Percentiles rank a stretch among this genome's conserved stretches.
Evolutionary conservation across 768 basidiomycete genomes (phyloP).

Genomic region (Panaeolus cyanescens): DNA sequence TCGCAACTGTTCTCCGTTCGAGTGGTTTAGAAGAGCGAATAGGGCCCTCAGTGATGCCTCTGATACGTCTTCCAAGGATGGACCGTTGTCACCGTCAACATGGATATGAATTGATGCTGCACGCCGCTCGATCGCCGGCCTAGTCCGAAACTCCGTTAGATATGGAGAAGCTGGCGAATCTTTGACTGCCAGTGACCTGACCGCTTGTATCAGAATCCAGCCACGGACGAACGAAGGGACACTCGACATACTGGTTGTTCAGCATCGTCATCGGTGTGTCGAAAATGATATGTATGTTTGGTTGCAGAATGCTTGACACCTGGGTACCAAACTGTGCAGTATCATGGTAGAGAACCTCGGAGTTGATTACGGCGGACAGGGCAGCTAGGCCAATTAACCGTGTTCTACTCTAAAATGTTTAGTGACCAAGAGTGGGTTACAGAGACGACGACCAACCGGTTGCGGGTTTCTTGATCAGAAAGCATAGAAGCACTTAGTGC

Average conservation of each 20-base stretch:
- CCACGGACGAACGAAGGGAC: slow-evolving; percentile 7
- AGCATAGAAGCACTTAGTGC: slow-evolving; percentile 52
- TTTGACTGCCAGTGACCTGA: slow-evolving; percentile 62
- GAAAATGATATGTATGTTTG: slow-evolving; percentile 69
- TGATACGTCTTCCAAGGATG: slow-evolving; percentile 71
- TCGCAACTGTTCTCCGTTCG: slow-evolving; percentile 74
- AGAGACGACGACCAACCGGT: slow-evolving; percentile 51
- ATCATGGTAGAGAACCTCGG: slow-evolving; percentile 80
- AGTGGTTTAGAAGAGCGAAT: slow-evolving; percentile 71
- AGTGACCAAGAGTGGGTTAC: slow-evolving; percentile 1
- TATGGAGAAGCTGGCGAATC: slow-evolving; percentile 76
- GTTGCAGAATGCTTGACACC: slow-evolving; percentile 66
- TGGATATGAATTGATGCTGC: slow-evolving; percentile 91
- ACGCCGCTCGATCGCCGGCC: slow-evolving; percentile 77
- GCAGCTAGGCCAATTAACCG: slow-evolving; percentile 87
- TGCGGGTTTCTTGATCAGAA: slow-evolving; percentile 70
- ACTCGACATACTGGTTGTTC: slow-evolving; percentile 66
- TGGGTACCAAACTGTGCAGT: slow-evolving; percentile 73
- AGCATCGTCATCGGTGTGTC: slow-evolving; percentile 60
- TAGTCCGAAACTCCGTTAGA: slow-evolving; percentile 80
- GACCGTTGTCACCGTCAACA: slow-evolving; percentile 86
- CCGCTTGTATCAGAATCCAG: slow-evolving; percentile 4
- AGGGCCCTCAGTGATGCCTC: slow-evolving; percentile 73
- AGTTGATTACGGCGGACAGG: slow-evolving; percentile 76
- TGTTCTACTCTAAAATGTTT: slow-evolving; percentile 48